Evolutionary conservation across 108 stramenopile species (phyloP).

Genomic region (Cyclotella baltica): DNA sequence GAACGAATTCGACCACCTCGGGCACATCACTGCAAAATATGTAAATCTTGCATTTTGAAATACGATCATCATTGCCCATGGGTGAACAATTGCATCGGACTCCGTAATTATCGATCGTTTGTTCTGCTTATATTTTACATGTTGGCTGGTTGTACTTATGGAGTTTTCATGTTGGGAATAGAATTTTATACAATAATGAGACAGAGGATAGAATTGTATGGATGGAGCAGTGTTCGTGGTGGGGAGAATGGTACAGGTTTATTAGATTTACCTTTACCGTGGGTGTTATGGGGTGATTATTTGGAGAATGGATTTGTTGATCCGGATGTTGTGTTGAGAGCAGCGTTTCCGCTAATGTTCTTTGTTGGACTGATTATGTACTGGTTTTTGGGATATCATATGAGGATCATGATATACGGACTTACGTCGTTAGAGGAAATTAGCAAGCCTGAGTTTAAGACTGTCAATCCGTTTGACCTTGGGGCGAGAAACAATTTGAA

Average conservation of each 20-base stretch:
- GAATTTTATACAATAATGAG: constrained; percentile 62
- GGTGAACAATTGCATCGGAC: constrained; percentile 97
- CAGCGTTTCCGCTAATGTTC: constrained; percentile 50
- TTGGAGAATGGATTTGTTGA: constrained; percentile 39
- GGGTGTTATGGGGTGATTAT: constrained; percentile 42
- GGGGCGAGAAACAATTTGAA: constrained; percentile 38
- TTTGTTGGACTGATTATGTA: constrained; percentile 33
- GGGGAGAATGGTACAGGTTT: constrained; percentile 64
- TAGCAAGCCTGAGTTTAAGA: constrained; percentile 12
- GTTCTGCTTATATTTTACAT: constrained; percentile 68
- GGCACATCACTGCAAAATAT: constrained; percentile 81
- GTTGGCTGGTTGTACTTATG: constrained; percentile 71
- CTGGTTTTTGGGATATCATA: constrained; percentile 40
- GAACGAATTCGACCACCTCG: constrained; percentile 69
- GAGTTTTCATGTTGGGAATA: constrained; percentile 53
- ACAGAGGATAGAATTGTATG: constrained; percentile 53
- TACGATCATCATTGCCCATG: constrained; percentile 98
- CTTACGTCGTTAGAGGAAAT: constrained; percentile 47
- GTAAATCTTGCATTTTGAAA: constrained; percentile 76
- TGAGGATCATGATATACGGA: constrained; percentile 29
- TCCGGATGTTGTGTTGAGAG: constrained; percentile 44
- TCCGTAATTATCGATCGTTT: constrained; percentile 86
- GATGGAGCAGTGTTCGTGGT: constrained; percentile 56
- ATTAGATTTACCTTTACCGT: constrained; percentile 67
- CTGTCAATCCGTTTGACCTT: constrained; percentile 42